phyloP scores from a whole-genome alignment of 2,329 filamentous ascomycete genomes.

The Tolypocladium tundrense region DNA sequence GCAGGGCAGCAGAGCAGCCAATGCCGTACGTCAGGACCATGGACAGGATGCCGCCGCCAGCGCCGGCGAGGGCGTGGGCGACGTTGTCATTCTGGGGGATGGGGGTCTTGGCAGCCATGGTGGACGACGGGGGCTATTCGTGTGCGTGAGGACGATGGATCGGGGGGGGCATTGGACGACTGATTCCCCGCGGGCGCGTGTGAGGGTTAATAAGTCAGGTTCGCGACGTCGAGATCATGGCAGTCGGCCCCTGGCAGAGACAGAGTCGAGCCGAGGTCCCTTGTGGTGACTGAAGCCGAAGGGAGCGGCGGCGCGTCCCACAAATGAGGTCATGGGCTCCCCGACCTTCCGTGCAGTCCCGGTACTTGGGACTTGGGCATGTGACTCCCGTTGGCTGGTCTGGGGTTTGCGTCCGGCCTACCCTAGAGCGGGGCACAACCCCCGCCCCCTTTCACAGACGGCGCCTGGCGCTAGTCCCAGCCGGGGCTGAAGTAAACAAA shows the following conservation, averaged over 20 bases:
- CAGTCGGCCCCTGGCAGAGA: no score
- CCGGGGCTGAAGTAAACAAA: conserved; percentile 20
- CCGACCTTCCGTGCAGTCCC: background rate
- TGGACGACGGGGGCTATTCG: background rate
- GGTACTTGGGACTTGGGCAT: background rate
- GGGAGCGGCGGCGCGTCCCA: background rate
- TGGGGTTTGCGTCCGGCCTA: background rate
- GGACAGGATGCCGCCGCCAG: conserved; percentile 86
- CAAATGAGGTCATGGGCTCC: background rate
- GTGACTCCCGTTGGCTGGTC: background rate
- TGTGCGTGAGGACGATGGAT: background rate
- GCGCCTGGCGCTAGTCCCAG: conserved; percentile 10
- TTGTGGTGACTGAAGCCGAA: background rate
- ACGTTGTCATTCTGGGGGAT: conserved; percentile 91
- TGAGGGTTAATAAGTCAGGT: background rate
- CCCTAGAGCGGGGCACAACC: background rate
- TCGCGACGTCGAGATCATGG: background rate
- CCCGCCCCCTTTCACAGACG: background rate
- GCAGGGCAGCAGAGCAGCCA: background rate
- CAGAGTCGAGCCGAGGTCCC: background rate
- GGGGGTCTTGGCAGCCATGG: conserved; percentile 44
- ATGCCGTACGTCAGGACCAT: conserved; percentile 77
- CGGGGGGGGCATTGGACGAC: background rate
- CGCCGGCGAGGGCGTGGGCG: conserved; percentile 85
- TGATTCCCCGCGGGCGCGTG: background rate